A percentile compares a stretch with the other conserved stretches of the same genome.
Evolutionary conservation across 208 protist species (phyloP).

Genomic region (Angomonas desouzai): DNA sequence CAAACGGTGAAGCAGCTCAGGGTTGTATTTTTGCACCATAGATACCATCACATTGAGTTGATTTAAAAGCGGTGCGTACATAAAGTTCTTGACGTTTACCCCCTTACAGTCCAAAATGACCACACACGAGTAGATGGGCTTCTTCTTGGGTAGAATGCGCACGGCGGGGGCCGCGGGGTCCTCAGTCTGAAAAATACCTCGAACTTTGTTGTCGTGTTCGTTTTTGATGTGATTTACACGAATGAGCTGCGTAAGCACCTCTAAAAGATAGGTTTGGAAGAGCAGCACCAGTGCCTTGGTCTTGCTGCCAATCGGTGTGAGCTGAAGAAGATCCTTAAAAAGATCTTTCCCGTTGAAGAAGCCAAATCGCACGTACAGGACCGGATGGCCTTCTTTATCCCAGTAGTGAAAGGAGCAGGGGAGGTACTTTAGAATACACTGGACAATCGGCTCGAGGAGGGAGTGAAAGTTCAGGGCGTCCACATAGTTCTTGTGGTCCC

Average conservation of each 20-base stretch:
- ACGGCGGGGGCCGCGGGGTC: not conserved
- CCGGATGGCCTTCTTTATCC: constrained; percentile 56
- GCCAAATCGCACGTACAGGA: constrained; percentile 48
- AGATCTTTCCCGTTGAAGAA: constrained; percentile 29
- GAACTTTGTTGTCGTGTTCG: constrained; percentile 17
- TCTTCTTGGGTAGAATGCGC: constrained; percentile 15
- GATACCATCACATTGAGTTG: constrained; percentile 36
- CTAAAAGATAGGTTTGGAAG: constrained; percentile 51
- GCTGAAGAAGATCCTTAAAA: constrained; percentile 31
- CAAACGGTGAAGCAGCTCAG: constrained; percentile 48
- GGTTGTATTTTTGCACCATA: constrained; percentile 40
- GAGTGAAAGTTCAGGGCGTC: constrained; percentile 49
- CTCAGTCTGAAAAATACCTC: constrained; percentile 14
- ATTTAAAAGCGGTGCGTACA: constrained; percentile 28
- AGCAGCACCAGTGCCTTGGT: constrained; percentile 39
- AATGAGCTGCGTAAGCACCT: constrained; percentile 48
- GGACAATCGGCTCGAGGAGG: constrained; percentile 52
- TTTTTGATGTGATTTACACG: constrained; percentile 35
- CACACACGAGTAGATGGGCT: constrained; percentile 23
- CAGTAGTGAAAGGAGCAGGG: constrained; percentile 64
- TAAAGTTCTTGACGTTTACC: constrained; percentile 23
- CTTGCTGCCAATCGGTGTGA: constrained; percentile 40
- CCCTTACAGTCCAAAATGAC: constrained; percentile 46
- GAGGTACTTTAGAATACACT: constrained; percentile 28
- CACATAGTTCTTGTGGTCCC: constrained; percentile 4